These are phyloP conservation scores for Perilla frutescens DNA, from an alignment of 257 asterid genomes.

Conservation along the genomic window DNA sequence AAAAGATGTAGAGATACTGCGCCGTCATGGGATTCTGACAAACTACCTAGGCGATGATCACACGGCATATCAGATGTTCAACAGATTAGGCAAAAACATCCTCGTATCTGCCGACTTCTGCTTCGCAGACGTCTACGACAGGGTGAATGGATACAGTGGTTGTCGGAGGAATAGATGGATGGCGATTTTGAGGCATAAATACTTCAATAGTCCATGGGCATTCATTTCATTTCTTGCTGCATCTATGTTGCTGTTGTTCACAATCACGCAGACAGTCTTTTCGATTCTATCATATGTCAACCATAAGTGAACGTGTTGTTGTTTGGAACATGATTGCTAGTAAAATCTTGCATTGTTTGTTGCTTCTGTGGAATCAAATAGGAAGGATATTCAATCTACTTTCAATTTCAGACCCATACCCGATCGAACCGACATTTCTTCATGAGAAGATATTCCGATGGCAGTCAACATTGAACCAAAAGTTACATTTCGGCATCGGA, in stretches of 20 bases:
- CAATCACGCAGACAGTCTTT: constrained; percentile 35
- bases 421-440: no score
- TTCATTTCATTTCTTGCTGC: constrained; percentile 33
- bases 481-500: no score
- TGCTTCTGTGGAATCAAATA: neutral
- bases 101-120: constrained; percentile 27
- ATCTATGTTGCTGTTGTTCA: constrained; percentile 32
- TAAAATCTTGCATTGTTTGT: neutral
- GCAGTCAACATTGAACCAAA: no score
- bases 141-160: constrained; percentile 31
- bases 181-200: constrained; percentile 46
- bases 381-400: neutral
- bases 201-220: constrained; percentile 46
- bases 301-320: neutral
- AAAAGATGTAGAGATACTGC: constrained; percentile 33
- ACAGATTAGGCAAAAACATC: constrained; percentile 37
- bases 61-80: constrained; percentile 40
- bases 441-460: no score
- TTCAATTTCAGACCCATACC: no score
- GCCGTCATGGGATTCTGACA: constrained; percentile 31
- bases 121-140: constrained; percentile 30
- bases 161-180: constrained; percentile 35
- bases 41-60: constrained; percentile 46
- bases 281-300: constrained; percentile 33
- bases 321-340: no score